phyloP scores from a whole-genome alignment of 768 basidiomycete genomes.

The Saitozyma sp. region DNA sequence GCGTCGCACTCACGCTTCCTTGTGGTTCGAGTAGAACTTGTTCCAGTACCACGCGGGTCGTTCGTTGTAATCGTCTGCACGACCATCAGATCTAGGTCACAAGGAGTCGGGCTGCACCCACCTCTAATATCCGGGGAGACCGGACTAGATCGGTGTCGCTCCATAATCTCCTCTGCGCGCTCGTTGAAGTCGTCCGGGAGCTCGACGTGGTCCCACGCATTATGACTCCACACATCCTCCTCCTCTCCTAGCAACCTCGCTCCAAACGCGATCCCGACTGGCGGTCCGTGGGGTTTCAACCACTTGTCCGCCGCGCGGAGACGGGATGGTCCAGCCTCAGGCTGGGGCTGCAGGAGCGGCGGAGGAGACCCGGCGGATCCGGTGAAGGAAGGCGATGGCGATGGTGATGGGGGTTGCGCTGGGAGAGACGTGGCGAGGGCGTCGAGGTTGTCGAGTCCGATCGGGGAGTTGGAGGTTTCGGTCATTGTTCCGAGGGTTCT shows the following conservation, averaged over 20 bases:
- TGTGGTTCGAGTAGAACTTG: constrained; percentile 82
- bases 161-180: constrained; percentile 68
- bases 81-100: not conserved
- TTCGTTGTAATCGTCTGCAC: constrained; percentile 45
- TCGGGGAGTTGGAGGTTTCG: too few species aligned
- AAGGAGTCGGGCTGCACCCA: constrained; percentile 41
- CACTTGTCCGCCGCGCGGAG: constrained; percentile 39
- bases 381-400: too few species aligned
- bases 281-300: constrained; percentile 43
- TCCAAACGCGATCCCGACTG: constrained; percentile 44
- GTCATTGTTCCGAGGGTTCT: too few species aligned
- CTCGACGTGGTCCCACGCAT: constrained; percentile 54
- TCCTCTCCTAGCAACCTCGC: constrained; percentile 42
- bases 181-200: constrained; percentile 68
- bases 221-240: constrained; percentile 47
- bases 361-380: too few species aligned
- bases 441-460: too few species aligned
- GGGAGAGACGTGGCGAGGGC: too few species aligned
- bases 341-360: not conserved
- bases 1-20: constrained; percentile 37
- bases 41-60: constrained; percentile 65
- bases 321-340: constrained; percentile 18
- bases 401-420: too few species aligned
- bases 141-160: constrained; percentile 68
- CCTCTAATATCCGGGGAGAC: constrained; percentile 71